These are phyloP conservation scores for Passalora sequoiae DNA, from an alignment of 2,329 filamentous ascomycete genomes.

Conservation along the genomic window DNA sequence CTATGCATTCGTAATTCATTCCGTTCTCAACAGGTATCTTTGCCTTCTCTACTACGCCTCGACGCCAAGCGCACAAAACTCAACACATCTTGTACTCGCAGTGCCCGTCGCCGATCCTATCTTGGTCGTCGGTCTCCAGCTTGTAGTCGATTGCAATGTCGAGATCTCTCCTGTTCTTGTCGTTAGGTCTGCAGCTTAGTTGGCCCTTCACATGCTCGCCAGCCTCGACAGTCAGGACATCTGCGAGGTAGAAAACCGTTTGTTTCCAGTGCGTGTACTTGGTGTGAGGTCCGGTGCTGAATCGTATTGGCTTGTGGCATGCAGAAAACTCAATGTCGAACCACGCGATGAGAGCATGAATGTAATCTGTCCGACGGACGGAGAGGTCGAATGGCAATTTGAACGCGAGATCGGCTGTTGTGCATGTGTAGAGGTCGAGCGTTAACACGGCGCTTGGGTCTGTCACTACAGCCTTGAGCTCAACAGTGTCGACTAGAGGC, in stretches of 20 bases:
- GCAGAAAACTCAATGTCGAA: constrained; percentile 98
- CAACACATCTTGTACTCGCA: constrained; percentile 71
- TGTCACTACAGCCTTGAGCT: constrained; percentile 93
- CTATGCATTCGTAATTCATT: constrained; percentile 18
- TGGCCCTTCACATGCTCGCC: constrained; percentile 72
- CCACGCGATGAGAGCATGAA: constrained; percentile 95
- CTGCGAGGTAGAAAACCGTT: constrained; percentile 95
- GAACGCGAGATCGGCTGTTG: constrained; percentile 77
- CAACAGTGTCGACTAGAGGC: constrained; percentile 94
- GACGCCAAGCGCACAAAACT: constrained; percentile 16
- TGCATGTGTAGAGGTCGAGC: constrained; percentile 93
- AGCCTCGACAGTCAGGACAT: constrained; percentile 85
- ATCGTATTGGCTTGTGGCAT: constrained; percentile 95
- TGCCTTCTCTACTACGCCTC: constrained; percentile 7
- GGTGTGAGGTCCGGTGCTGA: constrained; percentile 94
- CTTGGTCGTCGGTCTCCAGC: constrained; percentile 69
- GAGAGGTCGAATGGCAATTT: constrained; percentile 68
- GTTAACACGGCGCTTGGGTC: constrained; percentile 80
- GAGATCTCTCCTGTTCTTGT: constrained; percentile 89
- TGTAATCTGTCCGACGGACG: constrained; percentile 82
- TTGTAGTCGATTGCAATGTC: constrained; percentile 85
- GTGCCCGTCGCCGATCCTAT: constrained; percentile 61
- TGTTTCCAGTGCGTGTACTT: constrained; percentile 99
- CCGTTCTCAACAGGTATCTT: constrained; percentile 11
- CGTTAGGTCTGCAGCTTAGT: constrained; percentile 79